Base-by-base conservation (phyloP, 106 monocot species). In the Allium fistulosum region DNA sequence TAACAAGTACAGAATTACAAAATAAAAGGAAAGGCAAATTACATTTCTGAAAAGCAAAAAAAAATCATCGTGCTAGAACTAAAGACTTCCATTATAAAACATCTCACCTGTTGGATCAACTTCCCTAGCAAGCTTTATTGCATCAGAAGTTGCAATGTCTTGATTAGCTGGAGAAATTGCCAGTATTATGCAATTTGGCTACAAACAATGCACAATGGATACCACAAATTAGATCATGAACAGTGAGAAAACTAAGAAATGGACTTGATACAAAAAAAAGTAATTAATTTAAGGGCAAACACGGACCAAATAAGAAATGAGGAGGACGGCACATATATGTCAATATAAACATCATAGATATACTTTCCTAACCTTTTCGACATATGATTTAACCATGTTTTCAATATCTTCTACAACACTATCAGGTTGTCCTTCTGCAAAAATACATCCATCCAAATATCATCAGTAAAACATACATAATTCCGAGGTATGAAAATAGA, bases 101-200 rank as follows among this genome's bases (percentile, higher is more conserved):
- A 48, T 16, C 47, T 18, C 75, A 85, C 90, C 90, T 80, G 85
- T 26, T 11, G 90, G 85, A 76, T 90, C 90, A 63, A 90, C 90
- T 80, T 90, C 90, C 58, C 85, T 85, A 50, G 90, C 71, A 63
- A 90, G 72, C 65, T 85, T 90, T 46, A 90, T 90, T 61, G 90
- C 90, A 81, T 90, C 90, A 68, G 90, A 90, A 10, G 90, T 90
- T 67, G 90, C 90, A 68, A 90, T 90, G 71, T 90, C 90, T 81
- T 90, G 90, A 78, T 90, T 90, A n/a, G 90, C 90, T 59, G 90
- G 90, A 68, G 90, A 90, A 67, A 90, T 90, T 46, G 90, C 90
- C 56, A 90, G 63, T 59, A 90, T 90, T 66, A 90, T 78, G 61
- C 80, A 80, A 57, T 90, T 85, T 28, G 90, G 90, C 90, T 90